Conservation (phyloP, 2,329 filamentous ascomycete genomes). For the Chrysoporthe puriensis region DNA sequence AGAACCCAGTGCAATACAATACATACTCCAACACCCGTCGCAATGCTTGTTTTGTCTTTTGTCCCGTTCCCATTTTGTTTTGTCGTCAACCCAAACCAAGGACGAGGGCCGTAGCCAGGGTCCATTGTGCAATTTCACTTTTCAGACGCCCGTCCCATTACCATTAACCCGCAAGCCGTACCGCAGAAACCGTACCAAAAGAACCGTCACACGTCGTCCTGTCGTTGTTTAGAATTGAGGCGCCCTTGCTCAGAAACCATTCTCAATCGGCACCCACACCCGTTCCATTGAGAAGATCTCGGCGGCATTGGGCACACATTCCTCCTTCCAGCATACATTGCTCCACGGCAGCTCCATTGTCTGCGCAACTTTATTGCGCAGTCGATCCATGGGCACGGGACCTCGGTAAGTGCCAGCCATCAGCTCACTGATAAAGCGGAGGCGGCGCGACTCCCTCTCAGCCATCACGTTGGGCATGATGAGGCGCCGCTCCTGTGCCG, state of each 20-base stretch:
- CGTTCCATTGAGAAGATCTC: conserved; percentile 49
- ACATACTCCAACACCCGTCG: conserved; percentile 29
- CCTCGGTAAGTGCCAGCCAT: conserved; percentile 18
- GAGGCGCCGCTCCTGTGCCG: conserved; percentile 49
- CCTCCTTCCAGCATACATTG: conserved; percentile 55
- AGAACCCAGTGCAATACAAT: conserved; percentile 25
- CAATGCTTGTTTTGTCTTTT: conserved; percentile 29
- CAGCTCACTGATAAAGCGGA: conserved; percentile 33
- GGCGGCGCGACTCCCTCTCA: conserved; percentile 62
- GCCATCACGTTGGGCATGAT: conserved; percentile 54
- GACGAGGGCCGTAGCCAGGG: conserved; percentile 20
- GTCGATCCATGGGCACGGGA: conserved; percentile 33
- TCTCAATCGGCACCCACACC: conserved; percentile 46
- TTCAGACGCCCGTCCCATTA: conserved; percentile 18
- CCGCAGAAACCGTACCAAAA: conserved; percentile 12
- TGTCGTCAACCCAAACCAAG: conserved; percentile 24
- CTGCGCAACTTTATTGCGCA: conserved; percentile 44
- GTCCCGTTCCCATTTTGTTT: conserved; percentile 17
- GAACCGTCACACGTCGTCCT: conserved; percentile 2
- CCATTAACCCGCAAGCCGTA: neutral
- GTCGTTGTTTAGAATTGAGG: neutral
- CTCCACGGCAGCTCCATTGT: conserved; percentile 48
- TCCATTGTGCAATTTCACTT: conserved; percentile 17
- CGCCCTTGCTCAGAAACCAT: conserved; percentile 9
- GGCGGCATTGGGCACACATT: conserved; percentile 40